Base-by-base conservation (phyloP, 805 yeast species). In the Starmerella khaoyaiensis region DNA sequence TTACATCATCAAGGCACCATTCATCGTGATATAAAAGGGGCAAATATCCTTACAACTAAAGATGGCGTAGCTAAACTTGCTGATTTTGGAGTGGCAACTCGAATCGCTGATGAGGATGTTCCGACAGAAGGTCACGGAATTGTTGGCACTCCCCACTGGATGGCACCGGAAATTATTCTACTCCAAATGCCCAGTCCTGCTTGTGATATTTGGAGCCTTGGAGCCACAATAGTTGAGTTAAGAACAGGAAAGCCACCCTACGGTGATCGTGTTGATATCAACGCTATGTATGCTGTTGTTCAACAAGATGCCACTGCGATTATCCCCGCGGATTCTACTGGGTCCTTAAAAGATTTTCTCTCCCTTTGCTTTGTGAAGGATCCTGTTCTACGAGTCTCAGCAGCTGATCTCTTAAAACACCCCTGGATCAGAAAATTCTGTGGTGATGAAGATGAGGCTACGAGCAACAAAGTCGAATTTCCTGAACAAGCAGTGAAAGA, bases 111-210 rank as follows among this genome's bases (percentile, higher is more conserved):
- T 52, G 24, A 35, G 5, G 30, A 30, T 12, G 30, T 28, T 15
- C 35, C 41, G 33, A 35, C 34, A 15, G 35, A 41, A n/a, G 27
- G 42, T 22, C 42, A 49, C 22, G 37, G 53, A 6, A 65, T 68
- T 2, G 74, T 72, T 12, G 98, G 98, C 1, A 83, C 97, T 0
- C 93, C 96, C 0, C 80, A 87, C 54, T 90, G 97, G 97, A 86
- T 90, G 95, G 96, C 98, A 0, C 98, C 98, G 0, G 98, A 90
- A 54, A 75, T 93, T 2, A 79, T 90, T 4, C 65, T 76, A 28
- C 75, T 83, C 49, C 80, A 78, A 51, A 51, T 45, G 17, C 79
- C 87, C 1, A 76, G 93, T 8, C 73, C 87, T 0, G 79, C 93
- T 2, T 81, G 94, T 2, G 98, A 90, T 60, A 55, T 63, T 5